Percentiles rank a stretch among this genome's conserved stretches.
phyloP scores from a whole-genome alignment of 768 basidiomycete species.

The Leccinum arenicola region DNA sequence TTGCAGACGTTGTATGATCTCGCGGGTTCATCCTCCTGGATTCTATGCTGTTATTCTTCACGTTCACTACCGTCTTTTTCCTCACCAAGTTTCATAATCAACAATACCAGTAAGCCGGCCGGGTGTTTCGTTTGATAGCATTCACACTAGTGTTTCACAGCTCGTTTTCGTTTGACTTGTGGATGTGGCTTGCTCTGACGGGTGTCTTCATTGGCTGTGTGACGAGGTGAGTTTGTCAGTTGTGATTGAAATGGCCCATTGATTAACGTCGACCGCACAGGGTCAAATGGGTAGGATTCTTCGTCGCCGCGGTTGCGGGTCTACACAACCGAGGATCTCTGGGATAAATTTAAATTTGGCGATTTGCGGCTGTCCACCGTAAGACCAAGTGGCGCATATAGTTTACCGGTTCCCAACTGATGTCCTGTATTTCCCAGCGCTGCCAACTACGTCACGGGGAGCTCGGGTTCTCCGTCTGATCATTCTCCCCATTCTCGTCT shows the following conservation, averaged over 20 bases:
- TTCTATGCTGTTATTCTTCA: slow-evolving; percentile 99
- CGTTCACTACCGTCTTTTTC: slow-evolving; percentile 93
- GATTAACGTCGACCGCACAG: slow-evolving; percentile 38
- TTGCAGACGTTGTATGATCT: slow-evolving; percentile 93
- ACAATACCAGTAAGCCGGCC: slow-evolving; percentile 74
- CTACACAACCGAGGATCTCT: slow-evolving; percentile 97
- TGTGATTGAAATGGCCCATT: neutral
- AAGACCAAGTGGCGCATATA: slow-evolving; percentile 32
- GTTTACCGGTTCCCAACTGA: slow-evolving; percentile 11
- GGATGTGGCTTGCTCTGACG: slow-evolving; percentile 91
- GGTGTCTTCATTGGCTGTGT: slow-evolving; percentile 95
- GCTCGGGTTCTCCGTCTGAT: slow-evolving; percentile 86
- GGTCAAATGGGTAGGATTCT: slow-evolving; percentile 95
- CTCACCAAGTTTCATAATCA: slow-evolving; percentile 97
- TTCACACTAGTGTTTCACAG: slow-evolving; percentile 37
- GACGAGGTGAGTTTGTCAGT: slow-evolving; percentile 57
- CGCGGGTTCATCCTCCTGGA: slow-evolving; percentile 97
- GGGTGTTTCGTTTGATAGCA: neutral
- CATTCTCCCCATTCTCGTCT: slow-evolving; percentile 85
- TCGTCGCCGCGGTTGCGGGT: slow-evolving; percentile 92
- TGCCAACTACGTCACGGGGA: slow-evolving; percentile 86
- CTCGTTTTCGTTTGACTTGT: slow-evolving; percentile 96
- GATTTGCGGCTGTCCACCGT: slow-evolving; percentile 90
- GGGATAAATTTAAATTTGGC: slow-evolving; percentile 98
- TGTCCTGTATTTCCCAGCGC: slow-evolving; percentile 43